Evolutionary conservation across 352 stramenopile species (phyloP), one percentile per base, ranked within the genome.

Genomic region (Peronospora destructor): DNA sequence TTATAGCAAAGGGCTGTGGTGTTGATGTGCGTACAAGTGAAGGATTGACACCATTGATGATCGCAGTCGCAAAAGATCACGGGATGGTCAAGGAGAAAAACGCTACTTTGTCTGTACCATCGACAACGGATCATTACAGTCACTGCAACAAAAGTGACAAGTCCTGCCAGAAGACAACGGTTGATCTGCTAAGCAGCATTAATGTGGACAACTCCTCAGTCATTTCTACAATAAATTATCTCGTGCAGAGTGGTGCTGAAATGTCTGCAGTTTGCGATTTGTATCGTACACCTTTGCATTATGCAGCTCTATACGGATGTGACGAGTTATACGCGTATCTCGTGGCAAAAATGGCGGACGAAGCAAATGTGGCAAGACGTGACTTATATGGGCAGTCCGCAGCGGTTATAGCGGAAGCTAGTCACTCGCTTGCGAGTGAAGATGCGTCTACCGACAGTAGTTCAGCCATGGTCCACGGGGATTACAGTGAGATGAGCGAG

Each of bases 11-110:
- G 19, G 79, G 83, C 28, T 77, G 71, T 28, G 57, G 74, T 50
- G 64, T 91, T 14, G 72, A 94, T 53, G 71, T 76, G 38, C 74
- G 79, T 12, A 91, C 80, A 37, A 74, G 61, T 23, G 57, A 84
- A 44, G 80, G 79, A 1, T 44, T 85, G 48, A 94, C 84, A 8
- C 80, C 84, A 8, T 47, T 94, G 43, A 91, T 94, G 65, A 66
- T 87, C 10, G 80, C 75, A n/a, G 81, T 76, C 4, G 56, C 68
- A 0, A 75, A 66, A 53, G 80, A 79, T 16, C 41, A 70, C 16
- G 68, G 59, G 10, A 67, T 68, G 53, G 68, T 54, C 2, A 73
- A 64, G 48, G 62, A 71, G 29, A 64, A 64, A 35, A 59, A 61
- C 28, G 59, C 44, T 23, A 56, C 54, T 19, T 42, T 72, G 13